phyloP scores from a whole-genome alignment of 1,284 basidiomycete species.

The Rhodotorula sp. region DNA sequence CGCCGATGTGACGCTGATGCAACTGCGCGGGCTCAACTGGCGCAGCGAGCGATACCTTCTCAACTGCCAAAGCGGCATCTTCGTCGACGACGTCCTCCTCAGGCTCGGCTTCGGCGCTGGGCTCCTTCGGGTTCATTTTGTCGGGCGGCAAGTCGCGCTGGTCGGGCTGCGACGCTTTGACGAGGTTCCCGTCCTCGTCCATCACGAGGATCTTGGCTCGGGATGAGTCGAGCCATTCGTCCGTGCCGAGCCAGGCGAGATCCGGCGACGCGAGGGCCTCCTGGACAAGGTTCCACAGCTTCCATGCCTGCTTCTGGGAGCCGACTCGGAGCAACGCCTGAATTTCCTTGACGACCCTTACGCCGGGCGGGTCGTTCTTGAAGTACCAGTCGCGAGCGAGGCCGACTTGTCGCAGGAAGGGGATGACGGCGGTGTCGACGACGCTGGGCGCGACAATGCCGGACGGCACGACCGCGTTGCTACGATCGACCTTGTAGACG shows the following conservation, averaged over 20 bases:
- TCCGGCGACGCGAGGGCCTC: slow-evolving; percentile 21
- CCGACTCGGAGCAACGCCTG: slow-evolving; percentile 4
- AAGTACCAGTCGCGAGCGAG: slow-evolving; percentile 31
- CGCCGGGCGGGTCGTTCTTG: background rate
- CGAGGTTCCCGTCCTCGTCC: background rate
- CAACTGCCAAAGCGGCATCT: background rate
- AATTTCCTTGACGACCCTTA: background rate
- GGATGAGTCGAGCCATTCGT: slow-evolving; percentile 13
- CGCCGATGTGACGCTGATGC: slow-evolving; percentile 25
- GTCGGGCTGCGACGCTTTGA: background rate
- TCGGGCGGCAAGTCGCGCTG: slow-evolving; percentile 1
- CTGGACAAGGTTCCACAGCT: slow-evolving; percentile 20
- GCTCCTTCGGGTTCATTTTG: background rate
- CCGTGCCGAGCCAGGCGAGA: slow-evolving; percentile 21
- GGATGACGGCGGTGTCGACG: background rate
- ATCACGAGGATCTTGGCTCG: background rate
- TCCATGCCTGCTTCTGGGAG: background rate
- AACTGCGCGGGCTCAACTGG: background rate
- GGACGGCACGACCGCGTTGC: background rate
- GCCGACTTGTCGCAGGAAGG: slow-evolving; percentile 22
- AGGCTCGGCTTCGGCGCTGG: background rate
- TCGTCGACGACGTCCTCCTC: background rate
- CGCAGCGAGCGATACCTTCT: background rate
- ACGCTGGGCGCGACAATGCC: too few species aligned
- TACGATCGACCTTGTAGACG: background rate